Base-by-base conservation (phyloP, 768 basidiomycete species). In the Inosperma sp. region DNA sequence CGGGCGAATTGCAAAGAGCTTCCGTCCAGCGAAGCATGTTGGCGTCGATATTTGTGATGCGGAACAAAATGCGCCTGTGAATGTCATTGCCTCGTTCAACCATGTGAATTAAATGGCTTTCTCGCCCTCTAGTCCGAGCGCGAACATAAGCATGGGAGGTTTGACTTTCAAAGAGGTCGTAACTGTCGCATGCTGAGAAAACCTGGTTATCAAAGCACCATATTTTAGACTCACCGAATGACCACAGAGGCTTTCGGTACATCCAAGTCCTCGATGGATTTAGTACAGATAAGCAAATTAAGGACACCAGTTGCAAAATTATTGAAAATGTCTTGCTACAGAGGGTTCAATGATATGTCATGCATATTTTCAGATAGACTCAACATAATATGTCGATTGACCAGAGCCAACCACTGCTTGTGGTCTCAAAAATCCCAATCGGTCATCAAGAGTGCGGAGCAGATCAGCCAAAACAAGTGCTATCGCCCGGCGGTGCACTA, bases 201-300 rank as follows among this genome's bases (percentile, higher is more conserved):
- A 57, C 26, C 16, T 12, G 14, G 30, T 19, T 26, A 40, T 17
- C 16, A 3, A 21, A 17, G 5, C 8, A 31, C 19, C 14, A 33
- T 4, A 39, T 41, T 25, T 36, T 43, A 42, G 12, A 56, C 76
- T 39, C 53, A 86, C 86, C 82, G 73, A 58, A 90, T 75, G 8
- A 90, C 75, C 23, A 83, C 65, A 6, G 77, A 73, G 6, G 75
- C 77, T 25, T 72, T 72, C 5, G 82, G 79, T 22, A 86, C 47
- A 40, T 81, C 82, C 9, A 85, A 56, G 59, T 85, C 84, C 61
- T 84, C 81, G 5, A 73, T 65, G 1, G 74, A 72, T 57, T 80
- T 80, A 1, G 81, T 83, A 23, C 77, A 68, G 26, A 91, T 69
- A 26, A 89, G 66, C 8, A 89, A 68, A 60, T 91, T 91, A 55